These are phyloP conservation scores for Gossypium sturtianum DNA, from an alignment of 345 rosid species.

Conservation along the genomic window DNA sequence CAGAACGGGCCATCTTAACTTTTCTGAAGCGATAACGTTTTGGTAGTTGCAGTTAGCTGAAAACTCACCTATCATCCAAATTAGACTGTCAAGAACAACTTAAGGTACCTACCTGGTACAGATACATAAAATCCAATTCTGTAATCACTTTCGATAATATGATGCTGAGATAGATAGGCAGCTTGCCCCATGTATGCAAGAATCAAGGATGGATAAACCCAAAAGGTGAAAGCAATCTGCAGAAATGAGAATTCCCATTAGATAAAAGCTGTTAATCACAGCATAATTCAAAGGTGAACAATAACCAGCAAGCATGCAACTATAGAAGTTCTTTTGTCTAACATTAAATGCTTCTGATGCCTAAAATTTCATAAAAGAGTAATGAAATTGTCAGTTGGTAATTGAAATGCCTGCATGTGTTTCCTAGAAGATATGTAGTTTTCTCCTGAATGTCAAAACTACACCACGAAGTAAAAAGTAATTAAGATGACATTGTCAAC, in stretches of 20 bases:
- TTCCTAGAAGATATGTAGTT: neutral
- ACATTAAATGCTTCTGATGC: neutral
- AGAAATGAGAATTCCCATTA: slow-evolving; percentile 10
- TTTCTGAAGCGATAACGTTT: slow-evolving; percentile 41
- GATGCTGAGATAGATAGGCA: slow-evolving; percentile 86
- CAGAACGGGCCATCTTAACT: slow-evolving; percentile 90
- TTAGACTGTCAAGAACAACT: neutral
- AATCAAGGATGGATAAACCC: slow-evolving; percentile 90
- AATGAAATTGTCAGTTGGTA: neutral
- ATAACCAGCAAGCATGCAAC: neutral
- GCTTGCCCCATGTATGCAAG: slow-evolving; percentile 99
- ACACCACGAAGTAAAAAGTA: neutral
- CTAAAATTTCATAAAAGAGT: neutral
- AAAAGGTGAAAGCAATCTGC: slow-evolving; percentile 88
- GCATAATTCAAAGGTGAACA: neutral
- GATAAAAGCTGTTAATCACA: neutral
- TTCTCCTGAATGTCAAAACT: neutral
- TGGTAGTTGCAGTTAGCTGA: neutral
- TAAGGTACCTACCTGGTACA: slow-evolving; percentile 63
- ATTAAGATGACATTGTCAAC: neutral
- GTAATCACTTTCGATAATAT: slow-evolving; percentile 49
- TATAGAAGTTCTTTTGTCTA: neutral
- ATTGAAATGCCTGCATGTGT: neutral
- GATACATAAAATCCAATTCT: slow-evolving; percentile 88
- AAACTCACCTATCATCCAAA: neutral